Conservation (phyloP, 306 rosid species). For the Lagenaria siceraria region DNA sequence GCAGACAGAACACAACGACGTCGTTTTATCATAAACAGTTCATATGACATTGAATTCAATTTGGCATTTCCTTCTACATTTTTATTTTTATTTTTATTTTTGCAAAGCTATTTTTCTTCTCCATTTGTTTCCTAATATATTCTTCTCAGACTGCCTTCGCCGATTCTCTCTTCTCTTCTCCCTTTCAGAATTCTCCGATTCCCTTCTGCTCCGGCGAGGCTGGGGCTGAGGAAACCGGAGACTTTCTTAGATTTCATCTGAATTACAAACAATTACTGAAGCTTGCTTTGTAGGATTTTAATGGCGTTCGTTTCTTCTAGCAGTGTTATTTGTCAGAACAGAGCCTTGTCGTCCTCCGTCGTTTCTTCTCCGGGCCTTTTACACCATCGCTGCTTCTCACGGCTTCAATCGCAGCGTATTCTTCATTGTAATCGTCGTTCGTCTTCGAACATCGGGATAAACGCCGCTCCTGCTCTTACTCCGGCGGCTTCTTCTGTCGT, state of each 20-base stretch:
- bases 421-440: constrained; percentile 12
- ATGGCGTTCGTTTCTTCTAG: constrained; percentile 30
- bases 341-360: constrained; percentile 14
- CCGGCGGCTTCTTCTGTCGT: constrained; percentile 15
- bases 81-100: neutral
- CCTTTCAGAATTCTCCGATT: neutral
- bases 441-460: constrained; percentile 2
- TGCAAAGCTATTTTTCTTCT: neutral
- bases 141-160: neutral
- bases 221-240: neutral
- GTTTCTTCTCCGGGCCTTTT: constrained; percentile 18
- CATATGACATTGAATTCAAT: neutral
- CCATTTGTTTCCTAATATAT: neutral
- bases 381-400: constrained; percentile 5
- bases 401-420: neutral
- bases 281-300: neutral
- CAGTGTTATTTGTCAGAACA: constrained; percentile 18
- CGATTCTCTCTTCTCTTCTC: neutral
- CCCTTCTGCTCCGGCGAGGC: neutral
- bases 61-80: neutral
- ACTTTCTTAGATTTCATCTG: neutral
- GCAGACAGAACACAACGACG: neutral
- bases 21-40: neutral
- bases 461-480: neutral
- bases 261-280: neutral